Conservation (phyloP, 495 filamentous ascomycete genomes). For the Penicillium angulare region DNA sequence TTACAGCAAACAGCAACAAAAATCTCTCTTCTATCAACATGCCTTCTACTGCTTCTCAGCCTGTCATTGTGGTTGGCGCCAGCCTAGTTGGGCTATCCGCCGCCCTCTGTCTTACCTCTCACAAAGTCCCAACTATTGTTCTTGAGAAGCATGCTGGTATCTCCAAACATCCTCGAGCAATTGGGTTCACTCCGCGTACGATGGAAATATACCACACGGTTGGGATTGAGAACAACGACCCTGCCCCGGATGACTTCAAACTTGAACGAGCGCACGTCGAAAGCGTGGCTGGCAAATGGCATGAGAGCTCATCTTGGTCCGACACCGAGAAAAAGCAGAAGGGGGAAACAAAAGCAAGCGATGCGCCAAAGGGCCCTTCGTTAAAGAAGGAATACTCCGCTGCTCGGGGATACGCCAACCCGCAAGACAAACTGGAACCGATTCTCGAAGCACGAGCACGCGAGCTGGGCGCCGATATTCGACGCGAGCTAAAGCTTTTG, state of each 20-base stretch:
- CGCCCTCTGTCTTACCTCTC: conserved; percentile 24
- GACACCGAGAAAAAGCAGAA: conserved; percentile 15
- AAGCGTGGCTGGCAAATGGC: conserved; percentile 27
- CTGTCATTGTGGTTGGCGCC: conserved; percentile 31
- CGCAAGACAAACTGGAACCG: conserved; percentile 32
- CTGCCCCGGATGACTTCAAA: conserved; percentile 20
- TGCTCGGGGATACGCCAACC: conserved; percentile 18
- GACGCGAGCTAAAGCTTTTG: conserved; percentile 13
- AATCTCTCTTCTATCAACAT: not conserved
- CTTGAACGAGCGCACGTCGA: conserved; percentile 27
- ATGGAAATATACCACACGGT: conserved; percentile 34
- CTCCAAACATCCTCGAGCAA: conserved; percentile 31
- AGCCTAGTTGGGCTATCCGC: conserved; percentile 33
- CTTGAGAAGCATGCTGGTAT: conserved; percentile 30
- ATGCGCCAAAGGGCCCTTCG: not conserved
- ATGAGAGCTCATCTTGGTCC: conserved; percentile 25
- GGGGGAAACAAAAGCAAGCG: not conserved
- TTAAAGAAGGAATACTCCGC: conserved; percentile 17
- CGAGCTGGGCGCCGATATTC: conserved; percentile 30
- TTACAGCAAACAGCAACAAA: no score
- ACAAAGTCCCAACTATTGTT: conserved; percentile 25
- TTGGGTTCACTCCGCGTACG: conserved; percentile 32
- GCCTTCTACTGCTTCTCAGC: not conserved
- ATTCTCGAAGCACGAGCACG: conserved; percentile 24
- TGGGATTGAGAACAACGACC: conserved; percentile 26